phyloP scores from a whole-genome alignment of 202 grass and related monocot genomes.

The Zoysia matrella region DNA sequence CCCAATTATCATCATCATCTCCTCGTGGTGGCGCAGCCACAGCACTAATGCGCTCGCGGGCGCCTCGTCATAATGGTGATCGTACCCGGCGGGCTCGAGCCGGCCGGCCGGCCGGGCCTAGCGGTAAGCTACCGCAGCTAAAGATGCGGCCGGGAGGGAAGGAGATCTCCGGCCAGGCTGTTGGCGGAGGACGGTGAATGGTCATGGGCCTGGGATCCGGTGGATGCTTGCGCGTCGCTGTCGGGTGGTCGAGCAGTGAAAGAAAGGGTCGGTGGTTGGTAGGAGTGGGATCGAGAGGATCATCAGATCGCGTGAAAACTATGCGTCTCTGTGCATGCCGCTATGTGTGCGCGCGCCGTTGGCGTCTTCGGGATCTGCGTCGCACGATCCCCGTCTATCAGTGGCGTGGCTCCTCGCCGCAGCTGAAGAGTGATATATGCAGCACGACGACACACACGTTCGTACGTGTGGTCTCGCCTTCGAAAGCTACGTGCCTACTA shows the following conservation, averaged over 20 bases:
- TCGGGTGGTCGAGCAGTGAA: neutral
- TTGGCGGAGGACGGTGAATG: neutral
- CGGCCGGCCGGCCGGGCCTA: neutral
- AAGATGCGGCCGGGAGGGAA: no score
- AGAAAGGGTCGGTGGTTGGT: conserved; percentile 24
- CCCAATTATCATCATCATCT: neutral
- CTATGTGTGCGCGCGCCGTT: neutral
- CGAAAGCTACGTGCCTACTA: neutral
- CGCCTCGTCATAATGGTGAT: no score
- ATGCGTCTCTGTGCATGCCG: no score
- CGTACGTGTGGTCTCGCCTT: neutral
- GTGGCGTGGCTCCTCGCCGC: neutral
- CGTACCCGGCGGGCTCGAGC: neutral
- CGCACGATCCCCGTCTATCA: neutral
- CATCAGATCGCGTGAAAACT: no score
- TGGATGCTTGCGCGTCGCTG: conserved; percentile 38
- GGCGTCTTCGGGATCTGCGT: neutral
- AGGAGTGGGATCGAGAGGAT: no score
- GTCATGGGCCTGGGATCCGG: conserved; percentile 40
- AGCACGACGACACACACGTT: neutral
- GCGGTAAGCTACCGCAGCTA: neutral
- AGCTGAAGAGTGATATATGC: neutral
- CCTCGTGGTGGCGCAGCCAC: neutral
- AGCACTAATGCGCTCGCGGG: conserved; percentile 31
- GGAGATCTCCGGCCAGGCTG: no score